Evolutionary conservation across 225 moss, liverwort and hornwort species (phyloP).

Genomic region (Ulota crispa): DNA sequence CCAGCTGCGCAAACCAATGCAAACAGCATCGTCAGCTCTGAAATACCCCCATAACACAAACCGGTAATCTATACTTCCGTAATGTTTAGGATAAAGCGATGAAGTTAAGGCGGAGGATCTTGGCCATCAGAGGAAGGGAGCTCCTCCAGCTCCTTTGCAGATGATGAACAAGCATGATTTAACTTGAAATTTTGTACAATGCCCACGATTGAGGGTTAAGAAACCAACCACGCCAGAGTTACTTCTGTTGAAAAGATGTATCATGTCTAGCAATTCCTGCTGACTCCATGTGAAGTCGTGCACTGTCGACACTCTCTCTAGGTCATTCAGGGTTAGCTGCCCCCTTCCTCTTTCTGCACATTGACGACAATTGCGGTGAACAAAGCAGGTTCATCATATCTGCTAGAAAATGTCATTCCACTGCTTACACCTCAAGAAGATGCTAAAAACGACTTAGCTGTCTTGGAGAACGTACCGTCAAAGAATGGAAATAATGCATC

Average conservation of each 20-base stretch:
- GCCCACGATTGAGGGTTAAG: neutral
- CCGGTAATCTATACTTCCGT: neutral
- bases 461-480: conserved; percentile 41
- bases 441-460: neutral
- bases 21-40: conserved; percentile 9
- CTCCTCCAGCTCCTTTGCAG: neutral
- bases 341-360: conserved; percentile 55
- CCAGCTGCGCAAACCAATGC: conserved; percentile 46
- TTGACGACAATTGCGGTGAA: neutral
- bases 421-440: neutral
- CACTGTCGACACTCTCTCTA: conserved; percentile 49
- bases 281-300: conserved; percentile 69
- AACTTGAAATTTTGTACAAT: neutral
- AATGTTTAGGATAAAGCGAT: neutral
- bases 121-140: neutral
- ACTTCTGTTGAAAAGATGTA: conserved; percentile 55
- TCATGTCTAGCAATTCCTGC: conserved; percentile 62
- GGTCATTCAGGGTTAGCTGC: conserved; percentile 40
- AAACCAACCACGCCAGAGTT: conserved; percentile 50
- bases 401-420: neutral
- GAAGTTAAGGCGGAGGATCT: neutral
- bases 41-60: neutral
- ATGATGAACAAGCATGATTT: neutral
- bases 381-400: neutral
- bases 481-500: conserved; percentile 56